These are phyloP conservation scores for Erodium maritimum DNA, from an alignment of 345 rosid species.

Conservation along the genomic window DNA sequence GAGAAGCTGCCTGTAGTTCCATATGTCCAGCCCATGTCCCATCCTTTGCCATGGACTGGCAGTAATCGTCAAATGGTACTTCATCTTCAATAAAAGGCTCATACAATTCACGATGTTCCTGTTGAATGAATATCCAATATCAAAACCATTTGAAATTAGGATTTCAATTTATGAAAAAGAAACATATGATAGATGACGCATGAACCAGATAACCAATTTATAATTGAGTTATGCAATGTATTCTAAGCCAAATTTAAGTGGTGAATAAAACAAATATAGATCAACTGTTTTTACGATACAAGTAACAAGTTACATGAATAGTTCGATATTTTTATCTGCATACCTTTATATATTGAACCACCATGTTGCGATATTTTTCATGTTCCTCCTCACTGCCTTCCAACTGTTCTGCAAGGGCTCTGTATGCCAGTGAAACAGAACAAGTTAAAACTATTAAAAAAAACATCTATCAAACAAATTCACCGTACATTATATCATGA, in stretches of 20 bases:
- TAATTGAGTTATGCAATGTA: too few relatives aligned
- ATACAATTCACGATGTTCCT: slow-evolving; percentile 65
- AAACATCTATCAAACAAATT: not conserved
- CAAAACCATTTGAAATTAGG: slow-evolving; percentile 5
- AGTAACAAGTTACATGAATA: not conserved
- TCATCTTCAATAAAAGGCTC: slow-evolving; percentile 95
- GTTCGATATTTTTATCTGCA: not conserved
- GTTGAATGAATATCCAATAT: slow-evolving; percentile 16
- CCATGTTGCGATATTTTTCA: slow-evolving; percentile 57
- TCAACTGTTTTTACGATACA: not conserved
- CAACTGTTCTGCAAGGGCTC: slow-evolving; percentile 86
- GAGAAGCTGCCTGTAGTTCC: slow-evolving; percentile 95
- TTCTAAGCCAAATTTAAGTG: not conserved
- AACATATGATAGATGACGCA: too few relatives aligned
- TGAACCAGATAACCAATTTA: not conserved
- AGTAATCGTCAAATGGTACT: slow-evolving; percentile 74
- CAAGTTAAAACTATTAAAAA: slow-evolving; percentile 4
- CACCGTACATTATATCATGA: too few relatives aligned
- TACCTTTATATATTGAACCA: slow-evolving; percentile 65
- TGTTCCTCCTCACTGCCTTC: slow-evolving; percentile 78
- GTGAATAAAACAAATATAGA: not conserved
- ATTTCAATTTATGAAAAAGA: not conserved
- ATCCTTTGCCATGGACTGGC: slow-evolving; percentile 69
- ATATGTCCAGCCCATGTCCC: slow-evolving; percentile 97
- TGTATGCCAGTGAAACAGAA: slow-evolving; percentile 10